These are phyloP conservation scores for Lupinus albus DNA, from an alignment of 306 rosid genomes.

Conservation along the genomic window DNA sequence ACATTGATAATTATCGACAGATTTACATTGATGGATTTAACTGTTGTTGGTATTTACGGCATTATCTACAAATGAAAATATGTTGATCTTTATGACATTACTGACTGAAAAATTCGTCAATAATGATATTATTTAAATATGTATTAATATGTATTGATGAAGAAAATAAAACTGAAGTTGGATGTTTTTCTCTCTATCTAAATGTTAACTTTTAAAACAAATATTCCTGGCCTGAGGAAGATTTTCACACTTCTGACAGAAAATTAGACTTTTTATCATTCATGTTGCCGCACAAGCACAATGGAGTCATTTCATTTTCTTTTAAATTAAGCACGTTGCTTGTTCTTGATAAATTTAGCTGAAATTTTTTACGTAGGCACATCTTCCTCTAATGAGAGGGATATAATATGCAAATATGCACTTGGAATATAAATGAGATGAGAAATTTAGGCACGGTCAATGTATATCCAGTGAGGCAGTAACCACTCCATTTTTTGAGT, in stretches of 20 bases:
- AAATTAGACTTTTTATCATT: conserved; percentile 33
- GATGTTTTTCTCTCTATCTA: not conserved
- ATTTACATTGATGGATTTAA: no score
- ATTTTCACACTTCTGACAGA: conserved; percentile 9
- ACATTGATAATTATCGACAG: no score
- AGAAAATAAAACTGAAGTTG: no score
- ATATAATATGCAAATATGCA: not conserved
- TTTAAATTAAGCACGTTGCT: not conserved
- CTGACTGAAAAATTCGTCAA: no score
- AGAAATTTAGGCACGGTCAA: not conserved
- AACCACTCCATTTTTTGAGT: not conserved
- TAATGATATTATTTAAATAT: no score
- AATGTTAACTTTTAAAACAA: conserved; percentile 7
- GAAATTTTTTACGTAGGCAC: conserved; percentile 1
- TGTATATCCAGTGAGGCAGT: not conserved
- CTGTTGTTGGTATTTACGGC: no score
- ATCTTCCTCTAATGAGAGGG: not conserved
- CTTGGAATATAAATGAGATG: not conserved
- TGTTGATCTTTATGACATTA: no score
- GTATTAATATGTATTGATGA: no score
- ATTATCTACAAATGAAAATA: no score
- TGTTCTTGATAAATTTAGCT: conserved; percentile 3
- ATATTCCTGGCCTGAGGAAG: conserved; percentile 2
- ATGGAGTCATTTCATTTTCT: conserved; percentile 15
- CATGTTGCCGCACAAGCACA: not conserved